Evolutionary conservation across 2,329 filamentous ascomycete species (phyloP).

Genomic region (Colletotrichum euphorbiae): DNA sequence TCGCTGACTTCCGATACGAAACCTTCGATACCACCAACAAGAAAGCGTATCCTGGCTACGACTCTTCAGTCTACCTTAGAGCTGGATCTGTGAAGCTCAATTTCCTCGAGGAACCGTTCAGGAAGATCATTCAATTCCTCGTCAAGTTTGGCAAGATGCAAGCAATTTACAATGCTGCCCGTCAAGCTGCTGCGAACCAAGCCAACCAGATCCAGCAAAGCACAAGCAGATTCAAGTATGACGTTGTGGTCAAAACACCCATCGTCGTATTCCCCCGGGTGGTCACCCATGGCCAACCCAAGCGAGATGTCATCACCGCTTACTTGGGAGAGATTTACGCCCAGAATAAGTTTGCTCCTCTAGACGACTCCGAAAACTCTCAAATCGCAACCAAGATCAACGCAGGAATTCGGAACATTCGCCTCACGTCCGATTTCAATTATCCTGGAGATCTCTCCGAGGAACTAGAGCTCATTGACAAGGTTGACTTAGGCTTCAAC

Average conservation of each 20-base stretch:
- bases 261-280: slow-evolving; percentile 94
- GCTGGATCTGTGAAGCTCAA: slow-evolving; percentile 97
- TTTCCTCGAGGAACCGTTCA: slow-evolving; percentile 96
- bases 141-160: slow-evolving; percentile 99
- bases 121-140: slow-evolving; percentile 97
- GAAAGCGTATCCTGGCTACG: slow-evolving; percentile 89
- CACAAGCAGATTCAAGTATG: slow-evolving; percentile 91
- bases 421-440: slow-evolving; percentile 89
- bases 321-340: slow-evolving; percentile 98
- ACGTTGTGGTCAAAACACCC: slow-evolving; percentile 92
- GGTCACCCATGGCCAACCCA: slow-evolving; percentile 75
- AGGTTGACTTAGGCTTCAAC: slow-evolving; percentile 93
- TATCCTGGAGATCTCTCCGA: slow-evolving; percentile 79
- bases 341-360: slow-evolving; percentile 88
- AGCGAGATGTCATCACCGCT: slow-evolving; percentile 87
- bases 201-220: slow-evolving; percentile 94
- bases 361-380: slow-evolving; percentile 80
- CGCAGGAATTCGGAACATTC: slow-evolving; percentile 91
- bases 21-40: slow-evolving; percentile 82
- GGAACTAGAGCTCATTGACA: slow-evolving; percentile 95
- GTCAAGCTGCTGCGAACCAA: slow-evolving; percentile 93
- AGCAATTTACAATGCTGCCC: slow-evolving; percentile 95
- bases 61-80: slow-evolving; percentile 89
- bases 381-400: slow-evolving; percentile 89
- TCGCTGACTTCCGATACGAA: slow-evolving; percentile 97